These are phyloP conservation scores for Pecoramyces ruminantium DNA, from an alignment of 192 early-diverging fungal species.

Conservation along the genomic window DNA sequence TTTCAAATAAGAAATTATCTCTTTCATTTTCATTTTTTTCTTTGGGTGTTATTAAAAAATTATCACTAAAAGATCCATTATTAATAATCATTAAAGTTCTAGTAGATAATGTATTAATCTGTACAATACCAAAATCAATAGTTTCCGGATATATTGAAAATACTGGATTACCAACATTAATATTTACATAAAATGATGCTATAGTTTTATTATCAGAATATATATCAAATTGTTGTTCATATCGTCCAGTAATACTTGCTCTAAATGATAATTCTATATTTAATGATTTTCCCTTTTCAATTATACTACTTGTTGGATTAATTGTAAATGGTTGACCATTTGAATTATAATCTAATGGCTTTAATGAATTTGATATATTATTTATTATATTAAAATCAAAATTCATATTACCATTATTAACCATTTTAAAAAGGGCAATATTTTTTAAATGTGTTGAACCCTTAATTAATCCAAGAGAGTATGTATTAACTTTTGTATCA, in stretches of 20 bases:
- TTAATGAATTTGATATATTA: not conserved
- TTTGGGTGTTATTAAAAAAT: not conserved
- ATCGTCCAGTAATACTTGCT: not conserved
- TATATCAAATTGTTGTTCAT: slow-evolving; percentile 1
- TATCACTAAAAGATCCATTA: not conserved
- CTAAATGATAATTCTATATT: slow-evolving; percentile 1
- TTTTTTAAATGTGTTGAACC: not conserved
- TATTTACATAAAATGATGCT: slow-evolving; percentile 18
- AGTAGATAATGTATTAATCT: slow-evolving; percentile 11
- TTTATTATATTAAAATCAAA: slow-evolving; percentile 1
- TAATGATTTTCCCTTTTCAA: not conserved
- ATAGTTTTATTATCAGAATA: not conserved
- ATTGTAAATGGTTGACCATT: not conserved
- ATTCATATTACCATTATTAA: slow-evolving; percentile 4
- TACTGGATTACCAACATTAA: slow-evolving; percentile 27
- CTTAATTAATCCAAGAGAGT: not conserved
- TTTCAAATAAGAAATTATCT: not conserved
- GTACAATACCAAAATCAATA: slow-evolving; percentile 36
- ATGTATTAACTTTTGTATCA: not conserved
- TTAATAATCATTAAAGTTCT: slow-evolving; percentile 14
- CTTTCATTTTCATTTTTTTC: not conserved
- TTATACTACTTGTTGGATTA: not conserved
- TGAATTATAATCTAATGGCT: not conserved
- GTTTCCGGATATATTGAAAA: slow-evolving; percentile 12
- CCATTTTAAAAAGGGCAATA: not conserved